These are phyloP conservation scores for Hordeum marinum DNA, from an alignment of 176 grass and related monocot species.

Conservation along the genomic window DNA sequence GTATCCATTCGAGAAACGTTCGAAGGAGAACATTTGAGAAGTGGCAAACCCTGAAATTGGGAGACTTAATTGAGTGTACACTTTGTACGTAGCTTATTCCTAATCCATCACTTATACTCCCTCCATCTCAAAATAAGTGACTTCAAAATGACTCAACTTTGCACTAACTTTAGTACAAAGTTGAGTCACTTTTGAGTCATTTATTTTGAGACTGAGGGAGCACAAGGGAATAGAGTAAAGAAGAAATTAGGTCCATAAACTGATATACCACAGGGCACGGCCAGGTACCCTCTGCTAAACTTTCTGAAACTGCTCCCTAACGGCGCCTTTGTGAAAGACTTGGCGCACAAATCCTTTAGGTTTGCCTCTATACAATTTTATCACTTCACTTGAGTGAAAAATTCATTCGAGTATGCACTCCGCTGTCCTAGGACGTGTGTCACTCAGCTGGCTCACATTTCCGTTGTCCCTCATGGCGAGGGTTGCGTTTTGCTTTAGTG, in stretches of 20 bases:
- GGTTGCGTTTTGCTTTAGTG: conserved; percentile 33
- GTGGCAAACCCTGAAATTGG: neutral
- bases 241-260: neutral
- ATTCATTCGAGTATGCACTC: too few species aligned
- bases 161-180: too few species aligned
- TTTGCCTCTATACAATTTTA: neutral
- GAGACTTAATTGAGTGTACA: neutral
- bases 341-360: neutral
- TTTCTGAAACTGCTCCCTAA: neutral
- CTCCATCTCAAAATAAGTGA: too few species aligned
- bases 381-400: neutral
- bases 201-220: too few species aligned
- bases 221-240: neutral
- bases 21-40: neutral
- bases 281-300: neutral
- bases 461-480: conserved; percentile 30
- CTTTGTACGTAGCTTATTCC: neutral
- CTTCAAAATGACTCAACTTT: too few species aligned
- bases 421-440: conserved; percentile 36
- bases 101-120: neutral
- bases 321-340: neutral
- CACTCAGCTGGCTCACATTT: conserved; percentile 64
- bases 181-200: too few species aligned
- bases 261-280: neutral
- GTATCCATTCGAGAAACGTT: too few species aligned